phyloP scores from a whole-genome alignment of 805 yeast species.

The Candida khao-thaluensis region DNA sequence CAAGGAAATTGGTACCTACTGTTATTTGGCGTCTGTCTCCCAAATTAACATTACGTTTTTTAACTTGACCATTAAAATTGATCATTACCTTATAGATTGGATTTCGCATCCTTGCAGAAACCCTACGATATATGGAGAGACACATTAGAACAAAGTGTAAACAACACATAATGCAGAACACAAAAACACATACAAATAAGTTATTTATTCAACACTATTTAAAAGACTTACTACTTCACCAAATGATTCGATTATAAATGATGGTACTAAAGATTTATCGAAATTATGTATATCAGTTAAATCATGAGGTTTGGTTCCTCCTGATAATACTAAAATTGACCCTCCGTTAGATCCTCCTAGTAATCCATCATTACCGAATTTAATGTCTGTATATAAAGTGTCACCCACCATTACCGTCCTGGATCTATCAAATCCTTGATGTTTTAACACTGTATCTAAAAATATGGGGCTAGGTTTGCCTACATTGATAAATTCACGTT shows the following conservation, averaged over 20 bases:
- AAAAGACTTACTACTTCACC: constrained; percentile 23
- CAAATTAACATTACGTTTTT: constrained; percentile 62
- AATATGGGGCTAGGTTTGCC: constrained; percentile 39
- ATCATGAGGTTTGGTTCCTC: constrained; percentile 32
- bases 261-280: constrained; percentile 24
- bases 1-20: constrained; percentile 48
- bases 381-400: constrained; percentile 42
- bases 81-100: no score
- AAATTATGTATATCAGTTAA: constrained; percentile 13
- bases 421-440: constrained; percentile 24
- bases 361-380: constrained; percentile 41
- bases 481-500: constrained; percentile 32
- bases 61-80: constrained; percentile 68
- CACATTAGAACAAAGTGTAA: no score
- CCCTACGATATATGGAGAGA: no score
- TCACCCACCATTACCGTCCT: constrained; percentile 42
- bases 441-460: constrained; percentile 28
- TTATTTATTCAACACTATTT: not conserved
- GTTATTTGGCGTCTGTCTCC: constrained; percentile 43
- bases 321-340: constrained; percentile 35
- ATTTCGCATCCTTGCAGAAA: not conserved
- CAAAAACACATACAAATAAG: not conserved
- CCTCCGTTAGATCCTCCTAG: constrained; percentile 31
- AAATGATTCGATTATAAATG: constrained; percentile 31
- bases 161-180: no score